Evolutionary conservation across 176 grass and related monocot species (phyloP), one percentile per base, ranked within the genome.

Genomic region (Urochloa ruziziensis): DNA sequence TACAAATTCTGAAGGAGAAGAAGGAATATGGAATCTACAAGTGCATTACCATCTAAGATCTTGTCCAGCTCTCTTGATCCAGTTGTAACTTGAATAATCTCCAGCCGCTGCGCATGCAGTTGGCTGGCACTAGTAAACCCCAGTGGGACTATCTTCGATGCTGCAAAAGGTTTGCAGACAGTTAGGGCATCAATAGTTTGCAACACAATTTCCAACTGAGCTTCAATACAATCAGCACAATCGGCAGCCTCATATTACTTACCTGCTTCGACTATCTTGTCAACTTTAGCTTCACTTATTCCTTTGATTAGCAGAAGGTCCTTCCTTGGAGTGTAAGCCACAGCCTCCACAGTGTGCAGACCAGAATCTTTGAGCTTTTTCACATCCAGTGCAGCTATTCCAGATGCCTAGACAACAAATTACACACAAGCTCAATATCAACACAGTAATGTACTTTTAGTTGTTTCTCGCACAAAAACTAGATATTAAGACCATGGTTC

Each of bases 11-110:
- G 60, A 17, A 34, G 6, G 35, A 16, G 68, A 48, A 39, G 33
- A 27, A 73, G 17, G 77, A 62, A 27, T 8, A 61, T 77, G 59
- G 78, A 75, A 69, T 19, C 27, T 30, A 65, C n/a, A n/a, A 80
- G 51, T 39, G 29, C 54, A 79, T 85, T 94, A 99, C 96, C 96
- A 6, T 92, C 96, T 82, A 99, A 93, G 71, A 96, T 90, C 80
- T 96, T 94, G 81, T 99, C 96, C 81, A 99, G 96, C 78, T 99
- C 93, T 84, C 85, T 92, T 80, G 96, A 96, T 83, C 96, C 96
- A 81, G 93, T 92, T 62, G 93, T 90, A 52, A 99, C 86, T 86
- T 99, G 96, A 81, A 99, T 96, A 42, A 99, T 99, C 87, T 96
- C 96, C 62, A 96, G 89, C 52, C 93, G 68, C 43, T 99, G 91